phyloP scores from a whole-genome alignment of 2,329 filamentous ascomycete genomes.

The Neofusicoccum ribis region DNA sequence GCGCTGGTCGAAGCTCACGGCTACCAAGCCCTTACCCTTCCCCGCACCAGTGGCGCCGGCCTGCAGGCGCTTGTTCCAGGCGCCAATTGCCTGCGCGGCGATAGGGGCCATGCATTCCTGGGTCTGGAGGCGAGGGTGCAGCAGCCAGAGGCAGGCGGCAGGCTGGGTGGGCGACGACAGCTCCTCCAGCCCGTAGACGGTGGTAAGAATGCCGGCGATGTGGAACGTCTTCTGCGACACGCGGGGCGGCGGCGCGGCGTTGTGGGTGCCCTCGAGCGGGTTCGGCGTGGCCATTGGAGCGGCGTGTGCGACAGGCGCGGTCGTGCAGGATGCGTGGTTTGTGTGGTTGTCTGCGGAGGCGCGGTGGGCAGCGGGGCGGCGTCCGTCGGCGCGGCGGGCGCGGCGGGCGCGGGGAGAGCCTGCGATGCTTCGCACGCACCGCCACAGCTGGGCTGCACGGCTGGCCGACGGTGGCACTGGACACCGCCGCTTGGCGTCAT shows the following conservation, averaged over 20 bases:
- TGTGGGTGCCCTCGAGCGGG: constrained; percentile 34
- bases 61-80: constrained; percentile 59
- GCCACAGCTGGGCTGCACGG: too few relatives aligned
- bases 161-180: constrained; percentile 54
- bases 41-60: constrained; percentile 30
- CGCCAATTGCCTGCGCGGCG: constrained; percentile 66
- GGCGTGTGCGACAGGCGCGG: too few relatives aligned
- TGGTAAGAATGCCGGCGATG: constrained; percentile 76
- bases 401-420: background rate
- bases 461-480: background rate
- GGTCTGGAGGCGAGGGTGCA: constrained; percentile 74
- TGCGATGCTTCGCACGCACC: too few relatives aligned
- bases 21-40: constrained; percentile 64
- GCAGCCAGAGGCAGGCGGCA: constrained; percentile 84
- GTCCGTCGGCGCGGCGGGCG: background rate
- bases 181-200: constrained; percentile 79
- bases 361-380: too few relatives aligned
- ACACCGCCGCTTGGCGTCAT: constrained; percentile 11
- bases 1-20: constrained; percentile 84
- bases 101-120: constrained; percentile 75
- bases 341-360: too few relatives aligned
- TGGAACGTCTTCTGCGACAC: constrained; percentile 67
- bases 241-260: constrained; percentile 29
- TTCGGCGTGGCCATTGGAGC: constrained; percentile 34
- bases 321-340: too few relatives aligned